Evolutionary conservation across 345 rosid genomes (phyloP).

Genomic region (Camelina laxa): DNA sequence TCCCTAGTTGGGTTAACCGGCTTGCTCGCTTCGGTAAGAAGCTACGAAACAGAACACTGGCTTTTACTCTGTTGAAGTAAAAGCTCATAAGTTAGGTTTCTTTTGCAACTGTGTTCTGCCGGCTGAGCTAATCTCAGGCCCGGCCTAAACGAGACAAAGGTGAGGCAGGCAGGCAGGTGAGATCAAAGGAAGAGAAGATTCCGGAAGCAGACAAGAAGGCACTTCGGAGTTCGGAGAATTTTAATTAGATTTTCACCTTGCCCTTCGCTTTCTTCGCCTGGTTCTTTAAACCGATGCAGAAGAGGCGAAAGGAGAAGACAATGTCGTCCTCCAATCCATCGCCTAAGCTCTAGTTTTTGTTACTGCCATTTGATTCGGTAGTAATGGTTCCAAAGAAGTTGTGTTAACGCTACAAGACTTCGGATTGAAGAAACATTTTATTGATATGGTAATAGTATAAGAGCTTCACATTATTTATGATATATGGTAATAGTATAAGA

Average conservation of each 20-base stretch:
- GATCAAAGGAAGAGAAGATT: too few relatives aligned
- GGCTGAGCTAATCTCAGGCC: too few relatives aligned
- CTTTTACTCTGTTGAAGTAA: slow-evolving; percentile 25
- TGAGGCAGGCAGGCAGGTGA: too few relatives aligned
- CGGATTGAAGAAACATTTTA: slow-evolving; percentile 16
- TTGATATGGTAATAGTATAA: slow-evolving; percentile 5
- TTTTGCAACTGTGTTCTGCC: background rate
- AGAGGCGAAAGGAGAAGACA: too few relatives aligned
- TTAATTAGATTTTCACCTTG: too few relatives aligned
- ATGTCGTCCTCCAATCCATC: too few relatives aligned
- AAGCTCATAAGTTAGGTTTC: slow-evolving; percentile 14
- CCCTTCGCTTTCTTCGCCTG: slow-evolving; percentile 67
- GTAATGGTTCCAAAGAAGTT: slow-evolving; percentile 30
- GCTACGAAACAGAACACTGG: background rate
- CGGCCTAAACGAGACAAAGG: too few relatives aligned
- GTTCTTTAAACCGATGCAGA: too few relatives aligned
- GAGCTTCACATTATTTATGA: too few relatives aligned
- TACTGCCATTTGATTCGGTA: slow-evolving; percentile 5
- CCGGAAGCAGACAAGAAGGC: too few relatives aligned
- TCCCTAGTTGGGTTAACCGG: slow-evolving; percentile 97
- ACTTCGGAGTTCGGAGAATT: too few relatives aligned
- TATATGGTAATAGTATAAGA: too few relatives aligned
- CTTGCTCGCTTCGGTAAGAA: slow-evolving; percentile 93
- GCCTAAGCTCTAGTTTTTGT: background rate
- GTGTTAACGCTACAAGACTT: slow-evolving; percentile 10